Conservation (phyloP, 2,329 filamentous ascomycete species). For the Dendryphion nanum region DNA sequence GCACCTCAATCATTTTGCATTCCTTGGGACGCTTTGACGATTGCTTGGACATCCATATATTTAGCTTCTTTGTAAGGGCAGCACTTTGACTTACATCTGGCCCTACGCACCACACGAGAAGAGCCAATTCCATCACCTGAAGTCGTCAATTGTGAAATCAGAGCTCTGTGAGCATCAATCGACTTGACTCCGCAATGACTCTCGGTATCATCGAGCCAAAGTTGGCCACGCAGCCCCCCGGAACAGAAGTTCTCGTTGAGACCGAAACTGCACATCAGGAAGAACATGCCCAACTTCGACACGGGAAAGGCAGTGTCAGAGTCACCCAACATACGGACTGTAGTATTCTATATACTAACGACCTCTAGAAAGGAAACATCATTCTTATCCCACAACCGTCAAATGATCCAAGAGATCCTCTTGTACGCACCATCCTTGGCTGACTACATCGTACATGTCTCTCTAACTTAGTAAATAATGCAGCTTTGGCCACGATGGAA, state of each 20-base stretch:
- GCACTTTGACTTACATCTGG: too few species aligned
- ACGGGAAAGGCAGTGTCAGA: conserved; percentile 16
- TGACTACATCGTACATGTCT: conserved; percentile 1
- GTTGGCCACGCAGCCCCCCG: conserved; percentile 17
- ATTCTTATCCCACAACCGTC: conserved; percentile 22
- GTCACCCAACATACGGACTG: not conserved
- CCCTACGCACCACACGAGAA: too few species aligned
- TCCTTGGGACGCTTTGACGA: too few species aligned
- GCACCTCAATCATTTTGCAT: too few species aligned
- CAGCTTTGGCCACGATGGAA: conserved; percentile 25
- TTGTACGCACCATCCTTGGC: conserved; percentile 8
- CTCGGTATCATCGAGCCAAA: conserved; percentile 25
- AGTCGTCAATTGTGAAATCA: too few species aligned
- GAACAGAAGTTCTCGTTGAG: conserved; percentile 24
- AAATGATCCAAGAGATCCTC: conserved; percentile 21
- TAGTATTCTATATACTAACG: conserved; percentile 1
- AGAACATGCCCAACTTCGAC: conserved; percentile 17
- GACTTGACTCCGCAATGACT: conserved; percentile 11
- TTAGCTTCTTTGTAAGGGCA: too few species aligned
- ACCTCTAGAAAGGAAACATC: conserved; percentile 14
- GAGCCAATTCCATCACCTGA: too few species aligned
- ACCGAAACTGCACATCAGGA: conserved; percentile 9
- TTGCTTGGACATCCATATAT: too few species aligned
- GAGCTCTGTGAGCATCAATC: too few species aligned
- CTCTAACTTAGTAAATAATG: not conserved